These are phyloP conservation scores for Aspergillus unguis DNA, from an alignment of 2,329 filamentous ascomycete genomes.

Conservation along the genomic window DNA sequence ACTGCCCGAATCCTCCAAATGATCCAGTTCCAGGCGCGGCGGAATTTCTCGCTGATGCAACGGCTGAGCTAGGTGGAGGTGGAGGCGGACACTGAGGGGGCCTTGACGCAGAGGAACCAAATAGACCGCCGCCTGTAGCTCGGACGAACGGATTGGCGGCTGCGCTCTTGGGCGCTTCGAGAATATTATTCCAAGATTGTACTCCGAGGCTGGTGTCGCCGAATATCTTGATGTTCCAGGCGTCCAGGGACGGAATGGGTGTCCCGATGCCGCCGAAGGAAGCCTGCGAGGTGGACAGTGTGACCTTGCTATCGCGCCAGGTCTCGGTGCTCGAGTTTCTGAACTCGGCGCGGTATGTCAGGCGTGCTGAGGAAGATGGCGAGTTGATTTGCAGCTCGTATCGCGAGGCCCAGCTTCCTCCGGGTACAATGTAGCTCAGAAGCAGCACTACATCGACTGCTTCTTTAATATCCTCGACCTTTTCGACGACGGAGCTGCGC, in stretches of 20 bases:
- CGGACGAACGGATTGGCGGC: too few relatives aligned
- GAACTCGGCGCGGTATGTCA: constrained; percentile 62
- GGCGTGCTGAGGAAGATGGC: constrained; percentile 48
- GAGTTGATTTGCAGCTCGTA: constrained; percentile 64
- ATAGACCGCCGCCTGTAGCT: not conserved
- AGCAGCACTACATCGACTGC: constrained; percentile 37
- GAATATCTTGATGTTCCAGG: constrained; percentile 57
- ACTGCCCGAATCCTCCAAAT: not conserved
- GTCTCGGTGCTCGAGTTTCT: constrained; percentile 62
- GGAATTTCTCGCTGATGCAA: not conserved
- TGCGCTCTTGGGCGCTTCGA: constrained; percentile 12
- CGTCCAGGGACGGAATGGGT: constrained; percentile 51
- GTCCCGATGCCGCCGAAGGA: constrained; percentile 56
- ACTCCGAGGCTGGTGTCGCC: not conserved
- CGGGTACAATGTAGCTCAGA: constrained; percentile 58
- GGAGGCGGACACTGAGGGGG: not conserved
- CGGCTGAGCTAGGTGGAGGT: too few relatives aligned
- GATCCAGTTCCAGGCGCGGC: too few relatives aligned
- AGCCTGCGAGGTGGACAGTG: constrained; percentile 62
- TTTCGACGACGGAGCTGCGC: constrained; percentile 13
- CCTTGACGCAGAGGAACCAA: not conserved
- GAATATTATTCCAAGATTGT: constrained; percentile 16
- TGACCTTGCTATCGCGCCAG: constrained; percentile 60
- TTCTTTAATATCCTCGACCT: not conserved
- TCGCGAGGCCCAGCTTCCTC: constrained; percentile 58